phyloP scores from a whole-genome alignment of 352 stramenopile species.

The Phytophthora sansomeana region DNA sequence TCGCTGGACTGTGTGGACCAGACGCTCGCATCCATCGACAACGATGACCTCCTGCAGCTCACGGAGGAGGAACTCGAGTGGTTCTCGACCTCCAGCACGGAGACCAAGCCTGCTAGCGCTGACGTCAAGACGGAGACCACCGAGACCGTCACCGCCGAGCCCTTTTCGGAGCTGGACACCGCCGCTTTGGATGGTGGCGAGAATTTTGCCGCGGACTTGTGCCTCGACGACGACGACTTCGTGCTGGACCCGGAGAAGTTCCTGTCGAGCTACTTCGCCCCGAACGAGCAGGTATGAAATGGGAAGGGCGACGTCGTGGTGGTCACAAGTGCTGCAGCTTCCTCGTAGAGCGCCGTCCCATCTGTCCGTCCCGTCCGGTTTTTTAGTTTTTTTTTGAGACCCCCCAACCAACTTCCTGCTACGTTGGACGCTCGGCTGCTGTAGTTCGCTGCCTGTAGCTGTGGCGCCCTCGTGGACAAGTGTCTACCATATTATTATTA shows the following conservation, averaged over 20 bases:
- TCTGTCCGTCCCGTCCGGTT: slow-evolving; percentile 41
- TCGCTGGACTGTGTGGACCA: slow-evolving; percentile 68
- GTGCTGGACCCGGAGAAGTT: slow-evolving; percentile 90
- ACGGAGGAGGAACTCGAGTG: slow-evolving; percentile 87
- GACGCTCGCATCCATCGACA: slow-evolving; percentile 75
- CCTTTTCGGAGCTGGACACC: slow-evolving; percentile 39
- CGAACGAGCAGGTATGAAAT: slow-evolving; percentile 41
- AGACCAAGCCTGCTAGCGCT: slow-evolving; percentile 12
- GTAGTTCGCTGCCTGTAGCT: slow-evolving; percentile 22
- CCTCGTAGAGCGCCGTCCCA: slow-evolving; percentile 43
- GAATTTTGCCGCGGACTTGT: slow-evolving; percentile 45
- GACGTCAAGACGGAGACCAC: slow-evolving; percentile 14
- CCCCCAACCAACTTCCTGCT: slow-evolving; percentile 18
- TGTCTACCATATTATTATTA: slow-evolving; percentile 51
- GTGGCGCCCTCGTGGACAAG: slow-evolving; percentile 25
- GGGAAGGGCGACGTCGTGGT: slow-evolving; percentile 42
- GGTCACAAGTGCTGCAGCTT: slow-evolving; percentile 56
- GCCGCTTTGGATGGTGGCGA: slow-evolving; percentile 24
- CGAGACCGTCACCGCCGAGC: slow-evolving; percentile 12
- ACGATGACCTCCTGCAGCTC: slow-evolving; percentile 81
- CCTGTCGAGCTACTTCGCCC: slow-evolving; percentile 85
- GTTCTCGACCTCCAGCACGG: slow-evolving; percentile 65
- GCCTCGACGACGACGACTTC: slow-evolving; percentile 80
- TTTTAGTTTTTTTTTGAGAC: slow-evolving; percentile 41
- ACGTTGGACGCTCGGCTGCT: slow-evolving; percentile 18